phyloP scores from a whole-genome alignment of 2,329 filamentous ascomycete species.

The Coleophoma crateriformis region DNA sequence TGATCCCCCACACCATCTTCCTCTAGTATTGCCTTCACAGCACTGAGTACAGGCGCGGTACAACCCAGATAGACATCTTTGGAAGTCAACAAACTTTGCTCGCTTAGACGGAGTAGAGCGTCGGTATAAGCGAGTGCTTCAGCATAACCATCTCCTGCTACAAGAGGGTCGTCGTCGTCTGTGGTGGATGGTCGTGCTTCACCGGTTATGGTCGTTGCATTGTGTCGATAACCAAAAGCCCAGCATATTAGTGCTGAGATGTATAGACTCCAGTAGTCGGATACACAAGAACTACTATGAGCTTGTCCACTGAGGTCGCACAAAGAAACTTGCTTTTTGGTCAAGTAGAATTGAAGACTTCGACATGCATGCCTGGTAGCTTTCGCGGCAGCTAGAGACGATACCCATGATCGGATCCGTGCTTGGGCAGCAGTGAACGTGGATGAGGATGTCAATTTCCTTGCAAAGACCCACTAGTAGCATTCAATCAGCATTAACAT shows the following conservation, averaged over 20 bases:
- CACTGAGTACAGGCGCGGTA: conserved; percentile 39
- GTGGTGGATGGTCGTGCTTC: conserved; percentile 10
- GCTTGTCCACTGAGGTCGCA: conserved; percentile 7
- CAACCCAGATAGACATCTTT: conserved; percentile 34
- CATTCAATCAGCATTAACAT: no score
- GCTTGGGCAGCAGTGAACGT: conserved; percentile 41
- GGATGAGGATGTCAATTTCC: conserved; percentile 40
- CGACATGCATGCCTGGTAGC: conserved; percentile 46
- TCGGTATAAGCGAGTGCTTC: conserved; percentile 28
- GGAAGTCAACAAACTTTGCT: conserved; percentile 31
- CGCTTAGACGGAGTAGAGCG: conserved; percentile 33
- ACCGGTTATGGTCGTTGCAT: not conserved
- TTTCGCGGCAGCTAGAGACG: conserved; percentile 37
- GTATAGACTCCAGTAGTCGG: conserved; percentile 50
- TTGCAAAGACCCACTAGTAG: conserved; percentile 36
- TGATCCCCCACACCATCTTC: conserved; percentile 41
- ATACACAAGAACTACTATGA: conserved; percentile 24
- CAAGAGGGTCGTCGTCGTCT: conserved; percentile 4
- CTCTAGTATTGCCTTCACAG: conserved; percentile 42
- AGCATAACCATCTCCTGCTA: conserved; percentile 5
- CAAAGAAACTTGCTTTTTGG: conserved; percentile 13
- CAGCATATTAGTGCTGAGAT: conserved; percentile 54
- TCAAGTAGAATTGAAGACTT: conserved; percentile 41
- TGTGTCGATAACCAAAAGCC: conserved; percentile 41
- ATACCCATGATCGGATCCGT: conserved; percentile 39